Percentiles rank a stretch among this genome's conserved stretches.
These are phyloP conservation scores for Chlamydomonas applanata DNA, from an alignment of 139 green algal species.

Conservation along the genomic window DNA sequence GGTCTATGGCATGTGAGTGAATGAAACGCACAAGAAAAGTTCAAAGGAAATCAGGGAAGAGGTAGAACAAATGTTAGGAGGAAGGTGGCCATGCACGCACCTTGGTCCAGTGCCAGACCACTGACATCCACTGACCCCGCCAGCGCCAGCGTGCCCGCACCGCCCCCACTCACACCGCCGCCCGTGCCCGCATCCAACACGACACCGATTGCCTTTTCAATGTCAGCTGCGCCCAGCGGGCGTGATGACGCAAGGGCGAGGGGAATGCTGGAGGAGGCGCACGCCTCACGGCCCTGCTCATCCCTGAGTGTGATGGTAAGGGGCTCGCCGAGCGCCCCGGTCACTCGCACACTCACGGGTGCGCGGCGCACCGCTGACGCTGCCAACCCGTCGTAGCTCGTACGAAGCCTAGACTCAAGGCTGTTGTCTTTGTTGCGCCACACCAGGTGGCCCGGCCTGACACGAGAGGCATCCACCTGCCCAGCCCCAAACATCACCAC, in stretches of 20 bases:
- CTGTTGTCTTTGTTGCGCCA: slow-evolving; percentile 66
- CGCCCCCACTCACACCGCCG: background rate
- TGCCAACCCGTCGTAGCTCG: slow-evolving; percentile 32
- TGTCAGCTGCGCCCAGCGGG: slow-evolving; percentile 34
- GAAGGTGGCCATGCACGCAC: slow-evolving; percentile 21
- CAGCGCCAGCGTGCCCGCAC: slow-evolving; percentile 32
- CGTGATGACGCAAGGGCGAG: slow-evolving; percentile 25
- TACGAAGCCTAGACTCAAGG: slow-evolving; percentile 44
- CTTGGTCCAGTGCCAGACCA: slow-evolving; percentile 37
- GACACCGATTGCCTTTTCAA: slow-evolving; percentile 52
- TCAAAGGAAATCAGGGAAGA: no score
- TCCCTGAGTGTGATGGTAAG: slow-evolving; percentile 43
- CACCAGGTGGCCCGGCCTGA: slow-evolving; percentile 55
- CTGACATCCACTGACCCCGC: slow-evolving; percentile 36
- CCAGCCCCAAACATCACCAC: slow-evolving; percentile 41
- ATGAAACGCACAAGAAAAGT: no score
- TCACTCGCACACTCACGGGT: slow-evolving; percentile 42
- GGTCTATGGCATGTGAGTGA: no score
- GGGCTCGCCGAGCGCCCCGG: slow-evolving; percentile 33
- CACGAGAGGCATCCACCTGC: slow-evolving; percentile 19
- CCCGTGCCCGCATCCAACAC: slow-evolving; percentile 27
- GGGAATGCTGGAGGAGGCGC: slow-evolving; percentile 15
- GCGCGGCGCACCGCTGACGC: slow-evolving; percentile 32
- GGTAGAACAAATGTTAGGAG: no score
- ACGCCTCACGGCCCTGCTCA: slow-evolving; percentile 22